These are phyloP conservation scores for Chytriomyces confervae DNA, from an alignment of 192 early-diverging fungal genomes.

Conservation along the genomic window DNA sequence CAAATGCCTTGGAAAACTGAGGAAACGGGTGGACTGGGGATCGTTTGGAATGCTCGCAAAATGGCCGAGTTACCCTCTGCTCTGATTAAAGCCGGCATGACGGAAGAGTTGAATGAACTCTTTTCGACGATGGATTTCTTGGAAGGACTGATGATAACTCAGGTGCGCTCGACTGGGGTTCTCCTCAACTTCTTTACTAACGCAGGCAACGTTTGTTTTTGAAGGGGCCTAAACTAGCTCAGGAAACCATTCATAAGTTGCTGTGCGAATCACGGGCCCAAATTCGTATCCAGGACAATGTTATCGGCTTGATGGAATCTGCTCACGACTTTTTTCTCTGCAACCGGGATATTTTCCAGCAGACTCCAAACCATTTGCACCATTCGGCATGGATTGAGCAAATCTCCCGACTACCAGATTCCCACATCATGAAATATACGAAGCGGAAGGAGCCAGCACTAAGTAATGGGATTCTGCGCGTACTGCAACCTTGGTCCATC, in stretches of 20 bases:
- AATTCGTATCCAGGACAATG: no score
- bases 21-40: neutral
- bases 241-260: no score
- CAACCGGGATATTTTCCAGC: neutral
- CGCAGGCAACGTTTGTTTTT: no score
- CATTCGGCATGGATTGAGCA: neutral
- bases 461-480: neutral
- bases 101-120: neutral
- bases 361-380: neutral
- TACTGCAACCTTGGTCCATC: neutral
- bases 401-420: neutral
- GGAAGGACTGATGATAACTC: neutral
- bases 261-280: no score
- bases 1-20: neutral
- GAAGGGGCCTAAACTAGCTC: no score
- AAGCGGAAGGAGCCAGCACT: neutral
- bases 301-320: neutral
- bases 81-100: neutral
- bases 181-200: neutral
- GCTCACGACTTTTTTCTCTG: conserved; percentile 1
- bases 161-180: neutral
- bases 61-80: conserved; percentile 21
- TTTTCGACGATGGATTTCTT: conserved; percentile 18
- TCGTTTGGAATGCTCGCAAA: conserved; percentile 29
- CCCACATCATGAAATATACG: neutral